Percentiles rank a stretch among this genome's conserved stretches.
phyloP scores from a whole-genome alignment of 768 basidiomycete species.

The Tulasnella sp. region DNA sequence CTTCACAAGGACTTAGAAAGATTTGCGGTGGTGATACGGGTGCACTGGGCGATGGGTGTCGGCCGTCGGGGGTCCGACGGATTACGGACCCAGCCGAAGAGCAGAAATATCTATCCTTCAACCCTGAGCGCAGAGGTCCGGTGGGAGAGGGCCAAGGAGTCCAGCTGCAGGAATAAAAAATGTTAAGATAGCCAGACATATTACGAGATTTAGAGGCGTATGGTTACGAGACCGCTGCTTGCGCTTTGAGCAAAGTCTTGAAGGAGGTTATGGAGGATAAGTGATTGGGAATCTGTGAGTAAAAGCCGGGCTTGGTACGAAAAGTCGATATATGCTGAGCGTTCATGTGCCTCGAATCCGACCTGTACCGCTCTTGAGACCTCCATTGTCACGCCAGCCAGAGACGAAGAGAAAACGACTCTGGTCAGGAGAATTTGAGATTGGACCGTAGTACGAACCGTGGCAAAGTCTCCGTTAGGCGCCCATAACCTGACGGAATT shows the following conservation, averaged over 20 bases:
- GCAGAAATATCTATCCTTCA: too few species aligned
- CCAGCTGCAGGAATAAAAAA: conserved; percentile 56
- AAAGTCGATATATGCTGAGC: neutral
- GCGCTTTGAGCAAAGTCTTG: neutral
- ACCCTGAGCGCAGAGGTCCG: conserved; percentile 65
- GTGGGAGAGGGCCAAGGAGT: conserved; percentile 69
- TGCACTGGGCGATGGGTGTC: too few species aligned
- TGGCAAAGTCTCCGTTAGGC: neutral
- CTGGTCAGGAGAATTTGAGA: too few species aligned
- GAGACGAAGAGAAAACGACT: too few species aligned
- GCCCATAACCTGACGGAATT: neutral
- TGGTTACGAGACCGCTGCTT: too few species aligned
- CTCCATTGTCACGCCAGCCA: too few species aligned
- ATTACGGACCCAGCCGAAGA: too few species aligned
- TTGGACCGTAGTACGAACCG: neutral
- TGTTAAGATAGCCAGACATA: too few species aligned
- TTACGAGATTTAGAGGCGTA: conserved; percentile 35
- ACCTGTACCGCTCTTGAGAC: neutral
- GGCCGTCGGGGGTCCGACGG: too few species aligned
- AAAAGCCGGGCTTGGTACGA: neutral
- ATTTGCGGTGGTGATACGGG: too few species aligned
- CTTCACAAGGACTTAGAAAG: too few species aligned
- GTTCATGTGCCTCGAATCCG: neutral
- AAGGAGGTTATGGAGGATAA: neutral
- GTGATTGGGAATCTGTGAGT: too few species aligned